Base-by-base conservation (phyloP, 2,329 filamentous ascomycete species). In the Aspergillus persii region DNA sequence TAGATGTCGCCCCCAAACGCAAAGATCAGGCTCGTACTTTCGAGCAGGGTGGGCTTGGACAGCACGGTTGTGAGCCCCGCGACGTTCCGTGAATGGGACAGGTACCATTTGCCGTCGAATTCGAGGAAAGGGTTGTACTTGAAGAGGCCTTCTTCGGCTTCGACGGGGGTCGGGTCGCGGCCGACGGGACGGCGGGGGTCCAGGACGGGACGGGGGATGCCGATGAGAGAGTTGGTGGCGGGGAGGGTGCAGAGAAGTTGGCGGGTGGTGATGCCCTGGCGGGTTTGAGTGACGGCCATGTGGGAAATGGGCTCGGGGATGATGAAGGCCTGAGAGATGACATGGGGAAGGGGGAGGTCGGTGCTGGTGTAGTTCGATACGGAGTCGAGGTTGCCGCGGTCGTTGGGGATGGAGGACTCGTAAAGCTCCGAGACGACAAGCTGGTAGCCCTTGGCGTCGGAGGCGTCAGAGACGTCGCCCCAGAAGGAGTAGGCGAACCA, bases 401-500 rank as follows among this genome's bases (percentile, higher is more conserved):
- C 90, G 72, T 99, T 95, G 26, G 91, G 81, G 9, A 87, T 77
- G 0, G 89, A 83, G 0, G 93, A 96, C 74, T 97, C 95, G 77
- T 93, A 98, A 39, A 99, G 85, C 71, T 99, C 94, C 0, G 90
- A 88, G 9, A 96, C 84, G 23, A 93, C 84, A 7, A 98, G 83
- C 68, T 96, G 91, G 74, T 96, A 91, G 41, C 93, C 93, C 74
- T 92, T 91, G 60, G 93, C 84, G 3, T 73, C 70, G 4, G 76
- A 76, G 18, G 56, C 73, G 1, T 82, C 79, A 48, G 71, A 68
- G 48, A 80, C 76, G 33, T 88, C 80, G 3, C 79, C 77, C 70
- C 87, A 88, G 74, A 93, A 90, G 7, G 91, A 89, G 79, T 96
- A 98, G 6, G 88, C 84, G 70, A 96, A 93, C 92, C 94, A 98